These are phyloP conservation scores for Thuidium tamariscinum DNA, from an alignment of 225 moss, liverwort and hornwort genomes.

Conservation along the genomic window DNA sequence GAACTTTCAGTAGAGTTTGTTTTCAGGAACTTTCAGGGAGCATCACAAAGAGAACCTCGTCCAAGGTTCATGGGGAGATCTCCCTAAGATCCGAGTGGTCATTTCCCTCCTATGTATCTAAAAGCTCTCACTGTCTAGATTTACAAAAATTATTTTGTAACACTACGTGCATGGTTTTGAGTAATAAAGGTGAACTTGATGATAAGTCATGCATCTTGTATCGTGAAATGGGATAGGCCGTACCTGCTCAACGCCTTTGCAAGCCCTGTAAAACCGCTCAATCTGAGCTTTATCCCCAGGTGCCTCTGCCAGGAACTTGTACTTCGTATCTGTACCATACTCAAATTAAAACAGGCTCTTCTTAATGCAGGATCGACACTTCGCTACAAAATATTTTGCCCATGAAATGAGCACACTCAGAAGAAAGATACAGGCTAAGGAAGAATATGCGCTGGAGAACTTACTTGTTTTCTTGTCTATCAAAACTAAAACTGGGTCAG, in stretches of 20 bases:
- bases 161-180: background rate
- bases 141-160: background rate
- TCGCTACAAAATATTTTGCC: background rate
- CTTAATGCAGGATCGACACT: background rate
- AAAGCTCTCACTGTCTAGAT: background rate
- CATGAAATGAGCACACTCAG: background rate
- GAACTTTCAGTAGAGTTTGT: background rate
- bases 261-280: conserved; percentile 68
- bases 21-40: background rate
- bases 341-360: background rate
- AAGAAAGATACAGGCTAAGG: background rate
- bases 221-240: background rate
- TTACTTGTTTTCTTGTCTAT: conserved; percentile 73
- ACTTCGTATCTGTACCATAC: conserved; percentile 46
- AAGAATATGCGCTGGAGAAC: background rate
- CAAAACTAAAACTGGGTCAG: conserved; percentile 58
- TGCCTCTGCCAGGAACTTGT: conserved; percentile 75
- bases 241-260: conserved; percentile 72
- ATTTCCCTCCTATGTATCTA: background rate
- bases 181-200: background rate
- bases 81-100: background rate
- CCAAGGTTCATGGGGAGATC: background rate
- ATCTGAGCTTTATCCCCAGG: conserved; percentile 83
- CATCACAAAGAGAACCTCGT: background rate
- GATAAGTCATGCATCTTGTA: background rate